These are phyloP conservation scores for Mycena pura DNA, from an alignment of 768 basidiomycete species.

Conservation along the genomic window DNA sequence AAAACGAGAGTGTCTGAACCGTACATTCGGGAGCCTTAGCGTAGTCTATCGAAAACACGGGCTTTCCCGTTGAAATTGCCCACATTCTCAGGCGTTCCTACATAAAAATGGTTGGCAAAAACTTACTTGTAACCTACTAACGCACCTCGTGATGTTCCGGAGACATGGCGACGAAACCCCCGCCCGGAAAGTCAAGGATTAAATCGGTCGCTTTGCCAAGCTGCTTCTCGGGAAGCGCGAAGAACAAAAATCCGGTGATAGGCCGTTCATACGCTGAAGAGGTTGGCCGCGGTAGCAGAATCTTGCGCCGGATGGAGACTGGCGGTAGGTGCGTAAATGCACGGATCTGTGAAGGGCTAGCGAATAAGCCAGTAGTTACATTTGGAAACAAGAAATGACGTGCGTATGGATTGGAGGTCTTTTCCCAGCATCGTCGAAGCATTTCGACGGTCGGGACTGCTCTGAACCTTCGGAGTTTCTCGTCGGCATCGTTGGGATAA, in stretches of 20 bases:
- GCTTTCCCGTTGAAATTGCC: constrained; percentile 79
- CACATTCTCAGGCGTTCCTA: constrained; percentile 84
- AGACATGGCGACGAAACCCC: constrained; percentile 95
- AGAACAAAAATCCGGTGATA: constrained; percentile 85
- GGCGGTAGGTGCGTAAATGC: constrained; percentile 65
- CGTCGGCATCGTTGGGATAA: constrained; percentile 90
- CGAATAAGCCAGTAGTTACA: neutral
- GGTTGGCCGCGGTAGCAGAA: constrained; percentile 83
- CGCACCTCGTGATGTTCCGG: constrained; percentile 87
- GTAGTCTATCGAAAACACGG: constrained; percentile 89
- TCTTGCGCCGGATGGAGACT: constrained; percentile 71
- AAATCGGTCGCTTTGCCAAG: constrained; percentile 76
- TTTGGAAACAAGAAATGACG: constrained; percentile 30
- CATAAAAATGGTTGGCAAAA: neutral
- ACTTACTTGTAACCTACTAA: neutral
- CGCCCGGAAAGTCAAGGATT: constrained; percentile 93
- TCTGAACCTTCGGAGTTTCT: constrained; percentile 93
- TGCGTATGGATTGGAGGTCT: constrained; percentile 92
- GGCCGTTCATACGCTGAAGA: constrained; percentile 81
- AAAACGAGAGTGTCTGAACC: constrained; percentile 26
- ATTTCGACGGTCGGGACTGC: constrained; percentile 96
- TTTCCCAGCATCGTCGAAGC: constrained; percentile 96
- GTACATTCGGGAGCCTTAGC: constrained; percentile 96
- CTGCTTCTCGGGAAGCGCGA: constrained; percentile 68
- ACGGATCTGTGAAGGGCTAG: constrained; percentile 63